Evolutionary conservation across 225 moss, liverwort and hornwort genomes (phyloP).

Genomic region (Neckera pumila): DNA sequence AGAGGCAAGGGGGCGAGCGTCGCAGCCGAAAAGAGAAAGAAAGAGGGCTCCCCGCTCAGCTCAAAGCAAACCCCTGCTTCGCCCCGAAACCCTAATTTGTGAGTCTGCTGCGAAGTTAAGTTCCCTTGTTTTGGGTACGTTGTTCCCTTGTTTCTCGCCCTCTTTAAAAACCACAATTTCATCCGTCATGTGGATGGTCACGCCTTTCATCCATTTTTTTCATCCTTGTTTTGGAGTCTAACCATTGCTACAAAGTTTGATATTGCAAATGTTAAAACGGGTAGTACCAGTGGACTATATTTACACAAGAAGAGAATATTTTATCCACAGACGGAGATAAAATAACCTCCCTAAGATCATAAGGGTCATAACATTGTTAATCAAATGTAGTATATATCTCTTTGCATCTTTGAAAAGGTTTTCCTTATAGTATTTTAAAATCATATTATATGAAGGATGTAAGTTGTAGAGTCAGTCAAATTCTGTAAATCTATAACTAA

Average conservation of each 20-base stretch:
- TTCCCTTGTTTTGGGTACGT: background rate
- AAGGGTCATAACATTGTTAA: rapidly evolving
- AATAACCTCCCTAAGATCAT: background rate
- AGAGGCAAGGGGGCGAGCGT: background rate
- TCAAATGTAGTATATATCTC: rapidly evolving
- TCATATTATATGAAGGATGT: too few species aligned
- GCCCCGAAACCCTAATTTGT: background rate
- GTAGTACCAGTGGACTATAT: background rate
- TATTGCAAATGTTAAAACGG: rapidly evolving
- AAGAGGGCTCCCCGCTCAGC: rapidly evolving
- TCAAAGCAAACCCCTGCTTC: background rate
- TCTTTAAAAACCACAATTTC: too few species aligned
- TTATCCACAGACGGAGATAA: rapidly evolving
- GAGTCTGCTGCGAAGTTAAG: background rate
- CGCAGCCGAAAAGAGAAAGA: background rate
- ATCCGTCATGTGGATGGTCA: background rate
- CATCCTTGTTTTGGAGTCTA: too few species aligned
- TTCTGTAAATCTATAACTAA: background rate
- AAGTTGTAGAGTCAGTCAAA: rapidly evolving
- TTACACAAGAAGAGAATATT: background rate
- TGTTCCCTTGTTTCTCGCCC: background rate
- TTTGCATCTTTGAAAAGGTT: background rate
- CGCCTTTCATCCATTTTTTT: background rate
- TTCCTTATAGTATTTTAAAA: rapidly evolving
- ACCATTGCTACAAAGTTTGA: background rate